Percentiles rank a stretch among this genome's conserved stretches.
phyloP scores from a whole-genome alignment of 176 grass and related monocot genomes.

The Musa schizocarpa region DNA sequence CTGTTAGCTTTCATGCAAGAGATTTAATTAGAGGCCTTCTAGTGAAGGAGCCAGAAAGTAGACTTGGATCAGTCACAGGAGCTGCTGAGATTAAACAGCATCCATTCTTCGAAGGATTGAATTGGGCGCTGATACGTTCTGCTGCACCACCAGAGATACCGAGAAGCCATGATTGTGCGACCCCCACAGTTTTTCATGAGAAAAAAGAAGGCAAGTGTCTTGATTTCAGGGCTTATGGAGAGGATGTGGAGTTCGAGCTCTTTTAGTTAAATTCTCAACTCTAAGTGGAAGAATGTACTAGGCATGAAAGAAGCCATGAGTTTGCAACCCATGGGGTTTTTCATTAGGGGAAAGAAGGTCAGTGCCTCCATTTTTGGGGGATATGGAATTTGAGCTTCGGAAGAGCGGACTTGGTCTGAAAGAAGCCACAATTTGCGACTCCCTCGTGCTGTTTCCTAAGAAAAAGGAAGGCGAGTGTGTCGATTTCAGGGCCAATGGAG shows the following conservation, averaged over 20 bases:
- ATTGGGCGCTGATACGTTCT: slow-evolving; percentile 14
- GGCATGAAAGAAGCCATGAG: no score
- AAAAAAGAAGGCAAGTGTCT: slow-evolving; percentile 20
- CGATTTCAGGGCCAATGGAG: background rate
- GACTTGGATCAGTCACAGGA: slow-evolving; percentile 16
- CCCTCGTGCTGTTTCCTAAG: background rate
- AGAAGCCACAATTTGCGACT: background rate
- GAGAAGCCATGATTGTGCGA: background rate
- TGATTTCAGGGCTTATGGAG: slow-evolving; percentile 7
- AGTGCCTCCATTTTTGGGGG: no score
- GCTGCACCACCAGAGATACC: slow-evolving; percentile 1
- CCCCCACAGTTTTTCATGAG: background rate
- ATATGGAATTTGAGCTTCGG: no score
- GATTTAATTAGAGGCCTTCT: slow-evolving; percentile 15
- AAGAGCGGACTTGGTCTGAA: no score
- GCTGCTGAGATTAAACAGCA: slow-evolving; percentile 17
- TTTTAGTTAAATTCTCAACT: slow-evolving; percentile 3
- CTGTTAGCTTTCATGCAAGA: slow-evolving; percentile 12
- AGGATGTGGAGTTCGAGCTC: slow-evolving; percentile 14
- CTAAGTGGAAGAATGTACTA: background rate
- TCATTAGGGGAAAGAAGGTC: no score
- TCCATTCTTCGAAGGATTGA: slow-evolving; percentile 11
- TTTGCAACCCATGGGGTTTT: no score
- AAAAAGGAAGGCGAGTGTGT: slow-evolving; percentile 16
- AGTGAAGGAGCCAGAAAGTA: slow-evolving; percentile 13